These are phyloP conservation scores for Fistulinella staudtii DNA, from an alignment of 1,284 basidiomycete genomes.

Conservation along the genomic window DNA sequence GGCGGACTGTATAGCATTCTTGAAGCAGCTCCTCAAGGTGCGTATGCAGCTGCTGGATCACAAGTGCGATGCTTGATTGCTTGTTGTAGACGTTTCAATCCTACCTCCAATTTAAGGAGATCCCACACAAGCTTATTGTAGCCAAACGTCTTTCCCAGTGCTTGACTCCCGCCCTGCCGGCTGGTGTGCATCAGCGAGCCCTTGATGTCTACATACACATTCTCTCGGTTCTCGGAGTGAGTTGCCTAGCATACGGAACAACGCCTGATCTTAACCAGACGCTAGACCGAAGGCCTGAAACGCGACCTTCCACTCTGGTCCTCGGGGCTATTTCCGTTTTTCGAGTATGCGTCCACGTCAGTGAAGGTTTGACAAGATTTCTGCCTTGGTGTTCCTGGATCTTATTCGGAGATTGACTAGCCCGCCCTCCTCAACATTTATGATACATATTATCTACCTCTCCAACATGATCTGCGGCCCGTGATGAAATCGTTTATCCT, in stretches of 20 bases:
- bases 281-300: conserved; percentile 80
- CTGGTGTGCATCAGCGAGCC: conserved; percentile 94
- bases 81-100: conserved; percentile 79
- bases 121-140: conserved; percentile 92
- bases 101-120: conserved; percentile 89
- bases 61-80: not conserved
- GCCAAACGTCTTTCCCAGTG: conserved; percentile 96
- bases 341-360: conserved; percentile 95
- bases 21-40: conserved; percentile 91
- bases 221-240: conserved; percentile 82
- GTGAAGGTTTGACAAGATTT: conserved; percentile 60
- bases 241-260: conserved; percentile 27
- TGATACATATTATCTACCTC: conserved; percentile 86
- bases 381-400: not conserved
- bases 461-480: conserved; percentile 80
- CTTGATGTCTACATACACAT: conserved; percentile 95
- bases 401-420: conserved; percentile 34
- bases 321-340: conserved; percentile 96
- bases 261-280: conserved; percentile 5
- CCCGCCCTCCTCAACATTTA: conserved; percentile 85
- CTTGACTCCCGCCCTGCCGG: conserved; percentile 93
- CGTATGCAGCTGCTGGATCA: not conserved
- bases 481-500: conserved; percentile 93
- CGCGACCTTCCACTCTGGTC: conserved; percentile 94
- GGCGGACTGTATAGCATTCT: conserved; percentile 98